Base-by-base conservation (phyloP, 2,329 filamentous ascomycete species). In the Lachnum nothofagi region DNA sequence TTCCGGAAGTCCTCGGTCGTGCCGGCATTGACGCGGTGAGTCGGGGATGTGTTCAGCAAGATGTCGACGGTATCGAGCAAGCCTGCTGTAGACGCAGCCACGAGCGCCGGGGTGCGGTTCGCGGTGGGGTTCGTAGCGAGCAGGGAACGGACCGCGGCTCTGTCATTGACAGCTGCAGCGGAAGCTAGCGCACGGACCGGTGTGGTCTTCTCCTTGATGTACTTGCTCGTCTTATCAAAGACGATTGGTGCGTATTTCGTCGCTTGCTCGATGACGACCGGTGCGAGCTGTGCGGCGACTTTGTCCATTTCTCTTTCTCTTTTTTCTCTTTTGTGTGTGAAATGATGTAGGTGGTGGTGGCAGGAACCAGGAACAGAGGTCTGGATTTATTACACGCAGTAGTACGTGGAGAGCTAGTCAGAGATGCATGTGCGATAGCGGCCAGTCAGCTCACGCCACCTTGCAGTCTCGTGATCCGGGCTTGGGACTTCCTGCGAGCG, bases 51-150 rank as follows among this genome's bases (percentile, higher is more conserved):
- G 20, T 58, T 42, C 2, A 58, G 45, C 1, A 58, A 33, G 17
- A 58, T 49, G 16, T 58, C 52, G 14, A 58, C 33, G 24, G 46
- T 23, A 5, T 49, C 47, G 9, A 58, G 24, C 34, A 51, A 43
- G 1, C 56, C 56, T 9, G 44, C 44, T 17, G 43, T 34, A 2
- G 54, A 35, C 10, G 56, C 54, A 4, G 46, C 50, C 5, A 58
- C 48, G 4, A 58, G 48, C 6, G 54, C 56, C 3, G 54, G 56
- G 7, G 35, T 48, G 3, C 55, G 48, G 44, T 58, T 43, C 22
- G 53, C 33, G 1, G 25, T 25, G 4, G 51, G 45, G 20, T 52
- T 43, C 34, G 53, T 50, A 1, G 46, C 42, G 10, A 58, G 42
- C 5, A 53, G 22, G 8, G 10, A 24, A 22, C 46, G 34, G 1